Evolutionary conservation across 352 stramenopile genomes (phyloP).

Genomic region (Phytophthora pini): DNA sequence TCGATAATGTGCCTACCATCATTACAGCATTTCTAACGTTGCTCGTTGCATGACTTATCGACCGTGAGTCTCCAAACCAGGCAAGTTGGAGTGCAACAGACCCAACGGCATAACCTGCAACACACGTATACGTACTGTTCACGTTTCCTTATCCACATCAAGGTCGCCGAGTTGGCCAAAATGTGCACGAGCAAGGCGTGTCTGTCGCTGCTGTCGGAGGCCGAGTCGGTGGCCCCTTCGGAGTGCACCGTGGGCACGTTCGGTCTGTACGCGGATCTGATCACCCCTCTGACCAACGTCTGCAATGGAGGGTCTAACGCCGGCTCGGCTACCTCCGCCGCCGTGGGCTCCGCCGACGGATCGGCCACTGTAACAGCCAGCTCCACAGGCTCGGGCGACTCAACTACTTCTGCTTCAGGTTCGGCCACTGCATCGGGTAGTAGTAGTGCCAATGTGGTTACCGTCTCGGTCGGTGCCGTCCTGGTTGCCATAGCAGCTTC

Average conservation of each 20-base stretch:
- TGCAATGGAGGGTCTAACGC: slow-evolving; percentile 18
- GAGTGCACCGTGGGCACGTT: slow-evolving; percentile 46
- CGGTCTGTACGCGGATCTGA: slow-evolving; percentile 38
- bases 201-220: slow-evolving; percentile 25
- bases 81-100: no score
- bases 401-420: not conserved
- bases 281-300: slow-evolving; percentile 27
- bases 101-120: no score
- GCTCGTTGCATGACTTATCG: no score
- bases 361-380: slow-evolving; percentile 1
- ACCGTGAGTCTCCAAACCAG: no score
- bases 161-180: slow-evolving; percentile 19
- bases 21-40: no score
- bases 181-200: slow-evolving; percentile 41
- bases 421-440: slow-evolving; percentile 1
- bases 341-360: slow-evolving; percentile 5
- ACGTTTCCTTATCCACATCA: no score
- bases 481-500: not conserved
- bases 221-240: slow-evolving; percentile 20
- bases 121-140: no score
- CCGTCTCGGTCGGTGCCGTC: not conserved
- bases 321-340: slow-evolving; percentile 15
- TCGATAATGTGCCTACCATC: no score
- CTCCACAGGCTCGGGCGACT: not conserved
- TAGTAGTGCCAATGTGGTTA: not conserved